A percentile compares a stretch with the other conserved stretches of the same genome.
These are phyloP conservation scores for Verticillium albo-atrum DNA, from an alignment of 2,329 filamentous ascomycete species.

Conservation along the genomic window DNA sequence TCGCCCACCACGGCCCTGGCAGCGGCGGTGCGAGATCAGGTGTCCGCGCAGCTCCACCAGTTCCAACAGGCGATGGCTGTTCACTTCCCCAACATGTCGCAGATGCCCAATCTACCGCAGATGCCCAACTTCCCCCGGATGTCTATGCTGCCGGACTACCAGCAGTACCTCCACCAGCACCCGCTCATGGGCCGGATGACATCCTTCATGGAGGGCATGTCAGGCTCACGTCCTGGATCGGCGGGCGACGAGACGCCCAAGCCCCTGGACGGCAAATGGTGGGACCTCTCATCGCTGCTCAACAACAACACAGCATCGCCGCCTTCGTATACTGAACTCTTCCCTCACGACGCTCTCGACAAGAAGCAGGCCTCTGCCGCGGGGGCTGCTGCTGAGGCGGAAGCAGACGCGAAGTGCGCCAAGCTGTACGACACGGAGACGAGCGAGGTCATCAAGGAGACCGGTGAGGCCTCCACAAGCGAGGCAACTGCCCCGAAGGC, in stretches of 20 bases:
- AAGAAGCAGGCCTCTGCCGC: slow-evolving; percentile 55
- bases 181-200: slow-evolving; percentile 69
- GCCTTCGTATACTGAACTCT: slow-evolving; percentile 77
- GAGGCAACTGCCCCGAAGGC: slow-evolving; percentile 24
- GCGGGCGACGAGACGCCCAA: slow-evolving; percentile 34
- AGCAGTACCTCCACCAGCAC: slow-evolving; percentile 55
- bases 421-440: slow-evolving; percentile 41
- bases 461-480: slow-evolving; percentile 21
- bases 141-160: slow-evolving; percentile 65
- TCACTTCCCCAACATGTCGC: slow-evolving; percentile 56
- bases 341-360: slow-evolving; percentile 52
- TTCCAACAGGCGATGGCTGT: slow-evolving; percentile 68
- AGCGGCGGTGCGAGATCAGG: slow-evolving; percentile 67
- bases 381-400: slow-evolving; percentile 52
- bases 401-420: slow-evolving; percentile 55
- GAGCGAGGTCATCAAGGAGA: slow-evolving; percentile 33
- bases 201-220: slow-evolving; percentile 65
- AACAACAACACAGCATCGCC: slow-evolving; percentile 48
- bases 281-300: slow-evolving; percentile 58
- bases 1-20: slow-evolving; percentile 60
- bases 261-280: slow-evolving; percentile 57
- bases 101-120: slow-evolving; percentile 61
- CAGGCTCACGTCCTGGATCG: slow-evolving; percentile 43
- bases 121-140: slow-evolving; percentile 51
- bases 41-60: slow-evolving; percentile 70